Percentiles rank a stretch among this genome's conserved stretches.
phyloP scores from a whole-genome alignment of 345 rosid genomes.

The Corchorus capsularis region DNA sequence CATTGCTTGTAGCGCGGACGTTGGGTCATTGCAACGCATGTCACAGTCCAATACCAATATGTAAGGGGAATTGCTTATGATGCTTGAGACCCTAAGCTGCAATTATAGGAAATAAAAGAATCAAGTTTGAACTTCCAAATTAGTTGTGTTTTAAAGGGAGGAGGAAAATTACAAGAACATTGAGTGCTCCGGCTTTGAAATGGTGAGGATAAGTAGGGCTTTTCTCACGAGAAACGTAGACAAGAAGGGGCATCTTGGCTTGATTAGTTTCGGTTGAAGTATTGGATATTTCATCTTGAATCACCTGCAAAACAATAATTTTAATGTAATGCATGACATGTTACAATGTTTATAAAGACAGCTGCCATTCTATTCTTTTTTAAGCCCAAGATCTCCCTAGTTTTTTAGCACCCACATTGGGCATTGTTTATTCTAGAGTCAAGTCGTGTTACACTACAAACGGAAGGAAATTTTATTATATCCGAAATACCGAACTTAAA shows the following conservation, averaged over 20 bases:
- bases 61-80: constrained; percentile 49
- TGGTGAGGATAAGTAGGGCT: background rate
- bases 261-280: background rate
- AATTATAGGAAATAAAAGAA: background rate
- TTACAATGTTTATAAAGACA: no score
- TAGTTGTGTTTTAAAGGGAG: background rate
- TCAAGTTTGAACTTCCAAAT: background rate
- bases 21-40: constrained; percentile 52
- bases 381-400: no score
- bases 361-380: no score
- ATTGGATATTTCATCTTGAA: background rate
- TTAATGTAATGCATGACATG: background rate
- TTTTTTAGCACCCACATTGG: no score
- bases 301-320: background rate
- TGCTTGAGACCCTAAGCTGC: constrained; percentile 55
- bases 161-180: background rate
- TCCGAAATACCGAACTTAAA: no score
- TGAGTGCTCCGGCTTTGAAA: background rate
- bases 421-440: no score
- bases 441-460: no score
- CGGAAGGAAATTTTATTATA: no score
- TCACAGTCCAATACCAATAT: constrained; percentile 52
- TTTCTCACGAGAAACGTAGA: background rate
- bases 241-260: background rate
- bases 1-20: constrained; percentile 50